Evolutionary conservation across 2,329 filamentous ascomycete genomes (phyloP), one percentile per base, ranked within the genome.

Genomic region (Ciborinia camelliae): DNA sequence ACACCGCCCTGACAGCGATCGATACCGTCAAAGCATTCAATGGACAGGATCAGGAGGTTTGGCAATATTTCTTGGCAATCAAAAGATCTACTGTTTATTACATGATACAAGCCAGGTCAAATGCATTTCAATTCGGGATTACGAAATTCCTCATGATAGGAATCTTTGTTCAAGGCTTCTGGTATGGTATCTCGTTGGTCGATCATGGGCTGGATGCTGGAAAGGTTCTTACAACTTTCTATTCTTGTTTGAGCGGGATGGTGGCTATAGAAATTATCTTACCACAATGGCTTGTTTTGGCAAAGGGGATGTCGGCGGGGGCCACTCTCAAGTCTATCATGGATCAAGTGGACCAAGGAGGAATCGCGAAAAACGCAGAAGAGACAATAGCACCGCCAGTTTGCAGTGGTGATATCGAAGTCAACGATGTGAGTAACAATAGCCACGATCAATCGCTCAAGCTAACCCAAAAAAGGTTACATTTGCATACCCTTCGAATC

Each of bases 131-230:
- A 72, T 86, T 90, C 72, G 88, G 87, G 0, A 84, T 90, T 55
- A 82, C 91, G 60, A 87, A 89, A 54, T 85, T 96, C 69, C 87
- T 92, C 79, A 87, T 89, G 37, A 83, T 92, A 4, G 82, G 81
- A 1, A 87, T 97, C 74, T 97, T 98, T 69, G 88, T 96, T 0
- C 84, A 92, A 65, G 93, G 92, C 0, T 97, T 98, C 73, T 97
- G 91, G 86, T 96, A 93, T 71, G 93, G 92, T 0, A 84, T 89
- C 35, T 79, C 84, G 1, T 81, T 97, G 1, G 86, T 95, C 12
- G 79, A 81, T 12, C 77, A 82, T 1, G 75, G 81, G 0, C 78
- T 85, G 15, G 81, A 79, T 14, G 79, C 91, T 0, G 90, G 88
- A 0, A 80, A 88, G 63, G 85, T 96, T 3, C 76, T 97, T 52